A percentile compares a stretch with the other conserved stretches of the same genome.
Evolutionary conservation across 768 basidiomycete genomes (phyloP).

Genomic region (Sporobolomyces pararoseus): DNA sequence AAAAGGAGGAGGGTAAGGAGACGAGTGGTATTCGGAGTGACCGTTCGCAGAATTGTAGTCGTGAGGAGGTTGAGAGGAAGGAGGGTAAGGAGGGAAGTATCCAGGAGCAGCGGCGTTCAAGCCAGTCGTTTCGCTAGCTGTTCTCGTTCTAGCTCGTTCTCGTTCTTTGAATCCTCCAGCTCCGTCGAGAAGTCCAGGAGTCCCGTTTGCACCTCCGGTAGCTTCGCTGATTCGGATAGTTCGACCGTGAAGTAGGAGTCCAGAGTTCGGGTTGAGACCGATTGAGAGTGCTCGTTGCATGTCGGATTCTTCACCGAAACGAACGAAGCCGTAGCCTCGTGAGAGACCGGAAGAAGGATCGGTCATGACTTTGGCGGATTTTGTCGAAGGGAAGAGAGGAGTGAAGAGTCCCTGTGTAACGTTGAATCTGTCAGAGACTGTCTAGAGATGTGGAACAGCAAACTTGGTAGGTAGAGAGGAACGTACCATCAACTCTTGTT

Average conservation of each 20-base stretch:
- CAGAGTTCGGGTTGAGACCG: constrained; percentile 69
- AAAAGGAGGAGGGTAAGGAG: constrained; percentile 15
- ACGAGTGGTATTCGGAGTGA: background rate
- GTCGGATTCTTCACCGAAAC: constrained; percentile 83
- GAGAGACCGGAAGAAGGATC: constrained; percentile 86
- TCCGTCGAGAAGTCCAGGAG: constrained; percentile 15
- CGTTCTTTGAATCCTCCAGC: constrained; percentile 7
- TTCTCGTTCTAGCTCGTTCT: constrained; percentile 31
- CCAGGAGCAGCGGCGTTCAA: constrained; percentile 19
- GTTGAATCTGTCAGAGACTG: too few relatives aligned
- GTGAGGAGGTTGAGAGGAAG: constrained; percentile 7
- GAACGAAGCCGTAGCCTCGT: constrained; percentile 86
- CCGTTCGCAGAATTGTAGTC: background rate
- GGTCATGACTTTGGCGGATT: constrained; percentile 61
- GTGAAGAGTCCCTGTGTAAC: constrained; percentile 57
- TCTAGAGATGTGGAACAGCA: background rate
- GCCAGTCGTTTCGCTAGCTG: constrained; percentile 8
- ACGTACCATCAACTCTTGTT: constrained; percentile 90
- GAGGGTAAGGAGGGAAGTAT: constrained; percentile 31
- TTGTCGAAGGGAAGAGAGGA: constrained; percentile 81
- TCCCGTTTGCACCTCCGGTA: constrained; percentile 11
- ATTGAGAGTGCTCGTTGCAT: constrained; percentile 70
- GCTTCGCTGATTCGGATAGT: constrained; percentile 45
- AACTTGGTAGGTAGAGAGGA: constrained; percentile 44
- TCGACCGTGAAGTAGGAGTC: constrained; percentile 42